Evolutionary conservation across 1,139 yeast genomes (phyloP).

Genomic region (Eremothecium gossypii): DNA sequence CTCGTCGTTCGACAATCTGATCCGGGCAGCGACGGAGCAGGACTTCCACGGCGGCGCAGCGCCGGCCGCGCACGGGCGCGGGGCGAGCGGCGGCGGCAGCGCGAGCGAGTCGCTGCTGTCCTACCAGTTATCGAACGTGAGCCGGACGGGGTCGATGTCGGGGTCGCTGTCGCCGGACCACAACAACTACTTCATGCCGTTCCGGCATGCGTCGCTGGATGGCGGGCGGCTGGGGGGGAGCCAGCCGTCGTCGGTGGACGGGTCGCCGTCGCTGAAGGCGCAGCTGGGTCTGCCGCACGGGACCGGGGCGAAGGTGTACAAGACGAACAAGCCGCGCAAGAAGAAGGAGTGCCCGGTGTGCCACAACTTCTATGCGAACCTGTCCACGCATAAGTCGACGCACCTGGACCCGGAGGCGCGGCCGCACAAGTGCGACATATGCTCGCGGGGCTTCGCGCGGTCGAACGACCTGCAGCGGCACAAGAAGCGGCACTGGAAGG

Average conservation of each 20-base stretch:
- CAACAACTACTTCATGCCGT: conserved; percentile 1
- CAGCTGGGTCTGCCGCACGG: conserved; percentile 1
- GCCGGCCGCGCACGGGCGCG: conserved; percentile 1
- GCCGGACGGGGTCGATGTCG: background rate
- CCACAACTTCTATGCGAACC: conserved; percentile 61
- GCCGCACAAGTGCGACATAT: conserved; percentile 69
- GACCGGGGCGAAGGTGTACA: background rate
- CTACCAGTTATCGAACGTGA: conserved; percentile 2
- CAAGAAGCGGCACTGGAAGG: conserved; percentile 74
- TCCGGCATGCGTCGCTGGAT: background rate
- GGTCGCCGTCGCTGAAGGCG: conserved; percentile 4
- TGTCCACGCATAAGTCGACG: conserved; percentile 79
- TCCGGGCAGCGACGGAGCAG: conserved; percentile 13
- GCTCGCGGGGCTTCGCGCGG: conserved; percentile 79
- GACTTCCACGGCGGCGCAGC: background rate
- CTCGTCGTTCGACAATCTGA: conserved; percentile 22
- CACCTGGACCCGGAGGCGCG: conserved; percentile 66
- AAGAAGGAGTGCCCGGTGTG: conserved; percentile 84
- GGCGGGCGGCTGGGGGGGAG: conserved; percentile 1
- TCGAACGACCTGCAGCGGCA: conserved; percentile 82
- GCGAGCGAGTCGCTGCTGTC: conserved; percentile 2
- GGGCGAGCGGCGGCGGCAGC: background rate
- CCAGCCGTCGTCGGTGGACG: background rate
- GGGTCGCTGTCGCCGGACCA: background rate
- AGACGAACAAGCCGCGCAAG: conserved; percentile 42